Base-by-base conservation (phyloP, 2,329 filamentous ascomycete genomes). In the Xylariaceae sp. region DNA sequence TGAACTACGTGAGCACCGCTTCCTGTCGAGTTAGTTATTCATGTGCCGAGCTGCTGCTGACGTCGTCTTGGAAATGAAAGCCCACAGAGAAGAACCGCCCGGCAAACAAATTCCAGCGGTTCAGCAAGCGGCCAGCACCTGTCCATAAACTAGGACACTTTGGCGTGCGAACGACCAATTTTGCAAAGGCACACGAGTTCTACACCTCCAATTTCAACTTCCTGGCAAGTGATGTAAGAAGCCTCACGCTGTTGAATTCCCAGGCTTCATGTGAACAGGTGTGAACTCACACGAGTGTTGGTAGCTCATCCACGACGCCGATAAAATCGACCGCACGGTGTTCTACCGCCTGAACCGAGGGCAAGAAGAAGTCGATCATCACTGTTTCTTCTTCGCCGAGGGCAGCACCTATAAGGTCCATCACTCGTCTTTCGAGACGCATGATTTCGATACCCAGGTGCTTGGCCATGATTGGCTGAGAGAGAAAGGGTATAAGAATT, bases 361-460 rank as follows among this genome's bases (percentile, higher is more conserved):
- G 28, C 59, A 62, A 28, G 68, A 76, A 39, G 66, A 71, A 48
- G 75, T 78, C 31, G 77, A 80, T 60, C 77, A 79, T 63, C 77
- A 79, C 68, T 68, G 65, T 50, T 79, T 79, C 67, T 79, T 79
- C 66, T 71, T 79, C 56, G 76, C 73, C 58, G 69, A 77, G 55
- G 75, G 75, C 0, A 66, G 69, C 41, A 66, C 70, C 45, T 71
- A 65, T 53, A 82, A 85, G 63, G 78, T 88, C 2, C 86, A 89
- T 64, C 87, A 89, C 69, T 80, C 79, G 16, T 82, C 77, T 2
- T 89, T 86, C 58, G 87, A 89, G 69, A 84, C 87, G 5, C 81
- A 87, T 60, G 85, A 89, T 66, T 87, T 86, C 60, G 86, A 90
- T 63, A 81, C 82, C 5, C 86, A 89, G 72, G 75, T 82, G 31